phyloP scores from a whole-genome alignment of 1,284 basidiomycete species.

The Sutorius eximius region DNA sequence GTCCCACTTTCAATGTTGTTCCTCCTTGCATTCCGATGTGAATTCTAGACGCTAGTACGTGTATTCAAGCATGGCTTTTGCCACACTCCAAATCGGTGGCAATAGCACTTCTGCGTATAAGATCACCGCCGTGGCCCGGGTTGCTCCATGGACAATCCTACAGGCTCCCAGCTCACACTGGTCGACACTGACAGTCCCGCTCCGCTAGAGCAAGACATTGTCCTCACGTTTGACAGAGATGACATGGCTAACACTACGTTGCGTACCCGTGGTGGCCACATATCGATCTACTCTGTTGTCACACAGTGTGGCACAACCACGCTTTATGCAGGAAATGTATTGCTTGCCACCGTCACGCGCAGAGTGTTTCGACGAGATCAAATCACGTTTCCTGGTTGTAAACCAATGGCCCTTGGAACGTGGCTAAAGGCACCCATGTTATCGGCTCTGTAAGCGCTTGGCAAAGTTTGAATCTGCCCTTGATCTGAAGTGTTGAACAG shows the following conservation, averaged over 20 bases:
- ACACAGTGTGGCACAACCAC: slow-evolving; percentile 10
- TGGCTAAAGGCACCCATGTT: slow-evolving; percentile 21
- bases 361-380: slow-evolving; percentile 15
- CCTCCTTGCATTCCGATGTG: neutral
- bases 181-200: slow-evolving; percentile 1
- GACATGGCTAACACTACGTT: slow-evolving; percentile 16
- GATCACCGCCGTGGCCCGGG: neutral
- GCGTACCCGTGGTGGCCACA: neutral
- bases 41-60: neutral
- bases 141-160: neutral
- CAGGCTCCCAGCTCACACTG: slow-evolving; percentile 25
- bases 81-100: neutral
- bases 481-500: slow-evolving; percentile 2
- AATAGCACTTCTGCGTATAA: slow-evolving; percentile 7
- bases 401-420: slow-evolving; percentile 4
- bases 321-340: slow-evolving; percentile 1
- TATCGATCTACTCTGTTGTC: slow-evolving; percentile 15
- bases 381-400: slow-evolving; percentile 16
- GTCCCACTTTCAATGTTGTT: neutral
- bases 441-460: slow-evolving; percentile 16
- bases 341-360: slow-evolving; percentile 23
- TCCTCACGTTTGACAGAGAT: slow-evolving; percentile 17
- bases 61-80: neutral
- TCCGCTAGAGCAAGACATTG: neutral
- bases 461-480: neutral